Evolutionary conservation across 768 basidiomycete species (phyloP).

Genomic region (Porphyrellus cyaneotinctus): DNA sequence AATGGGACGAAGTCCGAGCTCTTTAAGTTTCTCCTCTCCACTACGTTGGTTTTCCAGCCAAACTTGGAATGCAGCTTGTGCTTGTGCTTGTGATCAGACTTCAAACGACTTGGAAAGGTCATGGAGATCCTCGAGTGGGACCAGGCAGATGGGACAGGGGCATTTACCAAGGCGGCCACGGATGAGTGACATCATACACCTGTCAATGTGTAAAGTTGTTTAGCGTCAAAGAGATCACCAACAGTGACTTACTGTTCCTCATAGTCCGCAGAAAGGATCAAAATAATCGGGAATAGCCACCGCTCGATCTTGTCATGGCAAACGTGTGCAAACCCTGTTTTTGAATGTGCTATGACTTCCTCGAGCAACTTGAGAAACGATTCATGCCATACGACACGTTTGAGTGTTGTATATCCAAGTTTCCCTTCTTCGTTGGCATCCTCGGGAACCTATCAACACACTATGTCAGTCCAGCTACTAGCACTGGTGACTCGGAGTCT

Average conservation of each 20-base stretch:
- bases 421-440: slow-evolving; percentile 30
- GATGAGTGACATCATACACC: slow-evolving; percentile 38
- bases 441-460: slow-evolving; percentile 28
- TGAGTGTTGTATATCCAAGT: slow-evolving; percentile 29
- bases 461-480: no score
- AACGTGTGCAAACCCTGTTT: slow-evolving; percentile 18
- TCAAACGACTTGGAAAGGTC: slow-evolving; percentile 19
- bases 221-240: no score
- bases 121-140: slow-evolving; percentile 25
- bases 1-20: slow-evolving; percentile 13
- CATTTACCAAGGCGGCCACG: slow-evolving; percentile 24
- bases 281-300: slow-evolving; percentile 34
- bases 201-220: slow-evolving; percentile 9
- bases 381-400: slow-evolving; percentile 38
- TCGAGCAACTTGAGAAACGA: slow-evolving; percentile 32
- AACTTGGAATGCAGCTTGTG: neutral
- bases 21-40: slow-evolving; percentile 10
- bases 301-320: slow-evolving; percentile 27
- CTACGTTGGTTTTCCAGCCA: neutral
- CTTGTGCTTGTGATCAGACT: neutral
- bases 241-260: slow-evolving; percentile 41
- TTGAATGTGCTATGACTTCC: slow-evolving; percentile 14
- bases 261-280: slow-evolving; percentile 41
- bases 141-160: slow-evolving; percentile 39
- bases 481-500: no score